Percentiles rank a stretch among this genome's conserved stretches.
Evolutionary conservation across 2,329 filamentous ascomycete species (phyloP).

Genomic region (Alternaria novae-zelandiae): DNA sequence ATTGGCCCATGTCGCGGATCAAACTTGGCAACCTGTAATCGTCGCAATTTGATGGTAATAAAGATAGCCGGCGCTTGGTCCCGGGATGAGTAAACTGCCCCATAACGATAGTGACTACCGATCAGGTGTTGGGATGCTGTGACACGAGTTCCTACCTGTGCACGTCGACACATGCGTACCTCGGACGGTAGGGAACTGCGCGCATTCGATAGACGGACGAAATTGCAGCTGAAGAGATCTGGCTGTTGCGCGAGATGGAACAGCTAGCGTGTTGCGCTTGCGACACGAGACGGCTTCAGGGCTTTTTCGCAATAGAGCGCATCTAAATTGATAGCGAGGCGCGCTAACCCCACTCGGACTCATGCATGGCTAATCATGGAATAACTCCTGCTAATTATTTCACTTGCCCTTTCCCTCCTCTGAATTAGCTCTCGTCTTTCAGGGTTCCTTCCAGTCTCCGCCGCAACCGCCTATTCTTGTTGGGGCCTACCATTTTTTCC

Average conservation of each 20-base stretch:
- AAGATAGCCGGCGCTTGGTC: conserved; percentile 1
- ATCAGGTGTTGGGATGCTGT: background rate
- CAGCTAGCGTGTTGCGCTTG: conserved; percentile 22
- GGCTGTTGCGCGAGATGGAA: conserved; percentile 4
- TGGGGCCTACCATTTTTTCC: background rate
- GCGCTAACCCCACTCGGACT: conserved; percentile 33
- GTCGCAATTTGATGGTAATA: conserved; percentile 4
- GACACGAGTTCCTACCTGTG: background rate
- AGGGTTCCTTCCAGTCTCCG: background rate
- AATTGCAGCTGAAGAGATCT: background rate
- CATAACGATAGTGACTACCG: background rate
- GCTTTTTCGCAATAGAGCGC: conserved; percentile 36
- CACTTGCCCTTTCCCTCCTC: conserved; percentile 16
- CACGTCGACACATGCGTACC: background rate
- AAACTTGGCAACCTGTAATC: background rate
- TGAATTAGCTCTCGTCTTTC: conserved; percentile 13
- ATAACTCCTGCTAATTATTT: conserved; percentile 39
- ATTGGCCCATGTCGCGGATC: background rate
- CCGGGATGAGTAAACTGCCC: background rate
- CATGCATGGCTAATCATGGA: conserved; percentile 33
- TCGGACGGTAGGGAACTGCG: background rate
- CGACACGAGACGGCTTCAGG: conserved; percentile 22
- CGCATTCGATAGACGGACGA: background rate
- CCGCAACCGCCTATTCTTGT: background rate
- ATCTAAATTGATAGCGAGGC: conserved; percentile 24